Base-by-base conservation (phyloP, 2,329 filamentous ascomycete genomes). In the Alternaria solani region DNA sequence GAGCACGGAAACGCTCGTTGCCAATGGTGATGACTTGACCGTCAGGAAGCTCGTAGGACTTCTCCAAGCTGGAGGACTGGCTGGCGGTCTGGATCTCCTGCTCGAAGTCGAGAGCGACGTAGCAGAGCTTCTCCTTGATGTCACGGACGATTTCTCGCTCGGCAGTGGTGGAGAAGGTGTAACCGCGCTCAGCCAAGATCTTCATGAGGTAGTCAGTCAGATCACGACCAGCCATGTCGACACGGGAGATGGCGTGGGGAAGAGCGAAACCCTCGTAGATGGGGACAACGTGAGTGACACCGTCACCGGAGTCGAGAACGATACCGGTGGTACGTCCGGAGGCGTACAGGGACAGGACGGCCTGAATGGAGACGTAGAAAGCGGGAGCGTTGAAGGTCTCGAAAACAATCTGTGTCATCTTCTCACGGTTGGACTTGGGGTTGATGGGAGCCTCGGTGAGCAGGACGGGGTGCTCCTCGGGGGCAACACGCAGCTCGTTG, bases 101-200 rank as follows among this genome's bases (percentile, higher is more conserved):
- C 89, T 99, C 95, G 79, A 99, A 98, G 88, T 99, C 95, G 75
- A 99, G 92, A 73, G 95, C 95, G 81, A 98, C 95, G 87, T 99
- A 99, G 91, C 95, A 99, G 79, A 99, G 94, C 91, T 98, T 99
- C 91, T 99, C 95, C 91, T 99, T 99, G 88, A 99, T 98, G 84
- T 99, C 95, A 88, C 95, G 94, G 80, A 98, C 95, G 81, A 98
- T 99, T 96, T 98, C 95, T 85, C 95, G 95, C 89, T 99, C 95
- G 84, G 95, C 95, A 66, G 95, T 98, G 86, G 95, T 99, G 81
- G 94, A 97, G 92, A 99, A 99, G 78, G 93, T 93, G 89, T 99
- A 98, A 79, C 95, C 95, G 81, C 95, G 94, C 91, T 99, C 95
- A 78, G 95, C 95, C 79, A 99, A 87, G 80, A 99, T 98, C 92